Evolutionary conservation across 495 filamentous ascomycete genomes (phyloP).

Genomic region (Penicillium argentinense): DNA sequence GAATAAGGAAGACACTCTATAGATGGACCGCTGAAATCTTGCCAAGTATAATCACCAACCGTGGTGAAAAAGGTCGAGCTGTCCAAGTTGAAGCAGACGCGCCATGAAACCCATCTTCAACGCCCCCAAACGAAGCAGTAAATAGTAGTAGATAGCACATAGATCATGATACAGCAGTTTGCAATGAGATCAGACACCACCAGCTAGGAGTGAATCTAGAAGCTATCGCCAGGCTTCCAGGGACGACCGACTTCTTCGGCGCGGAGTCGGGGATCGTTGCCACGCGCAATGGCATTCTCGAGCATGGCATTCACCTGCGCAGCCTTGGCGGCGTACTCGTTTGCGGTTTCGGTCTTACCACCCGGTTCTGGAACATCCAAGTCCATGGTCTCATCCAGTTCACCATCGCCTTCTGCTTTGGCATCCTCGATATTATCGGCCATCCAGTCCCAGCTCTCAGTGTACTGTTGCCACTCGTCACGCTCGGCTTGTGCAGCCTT

Average conservation of each 20-base stretch:
- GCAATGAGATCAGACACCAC: background rate
- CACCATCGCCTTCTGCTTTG: slow-evolving; percentile 25
- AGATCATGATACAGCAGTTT: background rate
- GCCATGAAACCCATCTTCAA: background rate
- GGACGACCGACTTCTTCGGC: slow-evolving; percentile 52
- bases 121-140: background rate
- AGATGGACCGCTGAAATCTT: no score
- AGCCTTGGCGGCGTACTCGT: slow-evolving; percentile 27
- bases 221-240: slow-evolving; percentile 57
- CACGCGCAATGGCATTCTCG: slow-evolving; percentile 47
- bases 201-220: slow-evolving; percentile 24
- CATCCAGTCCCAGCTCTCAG: slow-evolving; percentile 47
- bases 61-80: background rate
- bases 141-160: background rate
- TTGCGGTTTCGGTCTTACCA: slow-evolving; percentile 28
- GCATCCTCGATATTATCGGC: slow-evolving; percentile 35
- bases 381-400: slow-evolving; percentile 27
- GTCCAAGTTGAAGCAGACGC: background rate
- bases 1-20: no score
- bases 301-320: slow-evolving; percentile 35
- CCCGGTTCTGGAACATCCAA: slow-evolving; percentile 39
- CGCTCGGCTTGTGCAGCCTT: slow-evolving; percentile 40
- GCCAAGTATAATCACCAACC: background rate
- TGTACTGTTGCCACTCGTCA: slow-evolving; percentile 43
- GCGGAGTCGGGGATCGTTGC: slow-evolving; percentile 49